Evolutionary conservation across 768 basidiomycete species (phyloP).

Genomic region (Pleurotus giganteus): DNA sequence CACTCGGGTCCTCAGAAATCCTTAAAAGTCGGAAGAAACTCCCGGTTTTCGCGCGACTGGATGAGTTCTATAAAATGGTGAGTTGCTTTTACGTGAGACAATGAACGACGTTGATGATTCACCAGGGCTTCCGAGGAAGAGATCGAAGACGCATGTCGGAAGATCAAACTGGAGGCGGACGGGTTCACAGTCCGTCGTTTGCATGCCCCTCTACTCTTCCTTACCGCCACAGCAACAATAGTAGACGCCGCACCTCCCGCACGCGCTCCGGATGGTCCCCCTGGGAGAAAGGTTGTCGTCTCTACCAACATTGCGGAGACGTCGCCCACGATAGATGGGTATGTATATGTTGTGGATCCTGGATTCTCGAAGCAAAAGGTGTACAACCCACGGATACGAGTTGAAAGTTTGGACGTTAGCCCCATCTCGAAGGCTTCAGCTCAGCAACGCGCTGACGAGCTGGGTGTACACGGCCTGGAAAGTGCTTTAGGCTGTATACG

Average conservation of each 20-base stretch:
- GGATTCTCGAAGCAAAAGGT: slow-evolving; percentile 98
- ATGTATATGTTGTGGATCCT: slow-evolving; percentile 98
- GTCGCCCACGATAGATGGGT: slow-evolving; percentile 95
- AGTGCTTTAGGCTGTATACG: slow-evolving; percentile 96
- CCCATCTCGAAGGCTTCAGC: slow-evolving; percentile 97
- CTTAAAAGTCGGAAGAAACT: slow-evolving; percentile 81
- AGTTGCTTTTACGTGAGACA: slow-evolving; percentile 93
- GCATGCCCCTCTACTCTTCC: slow-evolving; percentile 93
- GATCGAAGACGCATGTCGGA: slow-evolving; percentile 94
- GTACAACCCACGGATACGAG: slow-evolving; percentile 96
- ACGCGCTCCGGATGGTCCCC: slow-evolving; percentile 60
- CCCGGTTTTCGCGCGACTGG: slow-evolving; percentile 91
- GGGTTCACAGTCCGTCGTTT: slow-evolving; percentile 74
- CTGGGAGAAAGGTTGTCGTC: slow-evolving; percentile 90
- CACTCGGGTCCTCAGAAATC: slow-evolving; percentile 80
- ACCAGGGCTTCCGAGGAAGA: slow-evolving; percentile 98
- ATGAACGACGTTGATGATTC: slow-evolving; percentile 99
- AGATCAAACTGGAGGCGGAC: slow-evolving; percentile 90
- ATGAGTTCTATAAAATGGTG: slow-evolving; percentile 87
- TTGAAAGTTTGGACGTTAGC: slow-evolving; percentile 89
- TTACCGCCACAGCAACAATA: slow-evolving; percentile 95
- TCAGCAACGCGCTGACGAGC: slow-evolving; percentile 94
- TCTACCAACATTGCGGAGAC: slow-evolving; percentile 99
- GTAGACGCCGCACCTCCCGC: slow-evolving; percentile 80
- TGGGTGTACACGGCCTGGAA: slow-evolving; percentile 93